A percentile compares a stretch with the other conserved stretches of the same genome.
Conservation (phyloP, 2,329 filamentous ascomycete species). For the Aspergillus intermedius region DNA sequence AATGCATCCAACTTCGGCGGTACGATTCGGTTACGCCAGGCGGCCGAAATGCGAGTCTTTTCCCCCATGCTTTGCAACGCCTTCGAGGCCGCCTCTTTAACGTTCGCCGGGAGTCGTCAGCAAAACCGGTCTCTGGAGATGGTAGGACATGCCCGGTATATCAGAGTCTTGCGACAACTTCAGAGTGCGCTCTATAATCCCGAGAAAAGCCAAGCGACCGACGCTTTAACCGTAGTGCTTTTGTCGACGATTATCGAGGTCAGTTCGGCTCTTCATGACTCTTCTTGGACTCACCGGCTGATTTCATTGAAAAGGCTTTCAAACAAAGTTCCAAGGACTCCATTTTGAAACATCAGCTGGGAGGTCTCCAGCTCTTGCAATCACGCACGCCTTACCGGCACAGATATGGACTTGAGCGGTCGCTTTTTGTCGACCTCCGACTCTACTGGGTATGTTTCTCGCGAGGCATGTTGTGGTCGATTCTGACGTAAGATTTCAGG, state of each 20-base stretch:
- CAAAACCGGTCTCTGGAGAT: constrained; percentile 12
- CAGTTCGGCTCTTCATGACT: background rate
- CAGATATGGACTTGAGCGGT: constrained; percentile 18
- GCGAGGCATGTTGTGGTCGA: background rate
- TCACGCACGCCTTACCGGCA: constrained; percentile 19
- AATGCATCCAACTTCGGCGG: constrained; percentile 8
- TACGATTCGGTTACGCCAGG: constrained; percentile 18
- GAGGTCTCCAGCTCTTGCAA: constrained; percentile 17
- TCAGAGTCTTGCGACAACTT: constrained; percentile 11
- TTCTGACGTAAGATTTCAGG: constrained; percentile 7
- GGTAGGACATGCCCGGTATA: constrained; percentile 16
- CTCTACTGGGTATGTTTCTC: constrained; percentile 18
- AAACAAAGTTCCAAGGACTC: constrained; percentile 20
- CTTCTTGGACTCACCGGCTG: background rate
- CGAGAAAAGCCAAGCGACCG: constrained; percentile 15
- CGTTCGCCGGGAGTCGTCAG: constrained; percentile 16
- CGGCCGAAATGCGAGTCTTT: constrained; percentile 17
- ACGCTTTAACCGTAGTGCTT: constrained; percentile 17
- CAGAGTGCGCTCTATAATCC: constrained; percentile 14
- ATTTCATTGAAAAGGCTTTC: constrained; percentile 13
- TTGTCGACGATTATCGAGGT: constrained; percentile 22
- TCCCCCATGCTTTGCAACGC: constrained; percentile 18
- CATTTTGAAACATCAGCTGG: constrained; percentile 19
- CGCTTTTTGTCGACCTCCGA: constrained; percentile 21
- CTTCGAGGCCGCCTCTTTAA: constrained; percentile 19